Evolutionary conservation across 2,329 filamentous ascomycete genomes (phyloP).

Genomic region (Fusarium brachygibbosum): DNA sequence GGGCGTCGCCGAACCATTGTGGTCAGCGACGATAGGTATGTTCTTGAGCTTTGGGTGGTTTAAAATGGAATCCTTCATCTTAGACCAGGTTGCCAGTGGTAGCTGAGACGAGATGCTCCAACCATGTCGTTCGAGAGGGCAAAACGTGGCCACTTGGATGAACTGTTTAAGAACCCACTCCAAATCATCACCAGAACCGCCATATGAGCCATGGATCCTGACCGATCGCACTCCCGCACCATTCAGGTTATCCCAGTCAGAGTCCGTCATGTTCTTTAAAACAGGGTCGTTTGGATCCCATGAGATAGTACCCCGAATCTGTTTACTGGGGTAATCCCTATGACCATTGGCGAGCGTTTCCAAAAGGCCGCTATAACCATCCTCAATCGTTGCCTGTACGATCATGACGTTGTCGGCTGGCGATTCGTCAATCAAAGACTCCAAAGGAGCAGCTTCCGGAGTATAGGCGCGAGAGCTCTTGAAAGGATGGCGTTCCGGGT

Average conservation of each 20-base stretch:
- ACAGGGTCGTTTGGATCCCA: not conserved
- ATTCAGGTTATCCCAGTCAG: not conserved
- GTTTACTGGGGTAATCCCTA: not conserved
- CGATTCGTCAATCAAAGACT: not conserved
- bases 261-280: not conserved
- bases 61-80: constrained; percentile 1
- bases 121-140: not conserved
- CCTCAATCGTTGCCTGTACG: constrained; percentile 17
- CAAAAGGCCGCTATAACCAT: not conserved
- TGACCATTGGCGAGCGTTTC: not conserved
- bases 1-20: constrained; percentile 2
- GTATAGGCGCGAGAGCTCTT: constrained; percentile 11
- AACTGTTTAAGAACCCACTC: constrained; percentile 6
- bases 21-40: not conserved
- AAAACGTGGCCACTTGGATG: not conserved
- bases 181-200: not conserved
- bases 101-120: constrained; percentile 15
- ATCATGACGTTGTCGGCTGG: constrained; percentile 6
- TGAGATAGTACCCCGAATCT: not conserved
- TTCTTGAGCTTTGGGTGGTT: not conserved
- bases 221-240: not conserved
- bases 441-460: not conserved
- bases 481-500: not conserved
- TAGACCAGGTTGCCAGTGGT: constrained; percentile 4
- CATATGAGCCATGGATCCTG: constrained; percentile 13